These are phyloP conservation scores for Pulchroboletus neoregius DNA, from an alignment of 1,284 basidiomycete genomes.

Conservation along the genomic window DNA sequence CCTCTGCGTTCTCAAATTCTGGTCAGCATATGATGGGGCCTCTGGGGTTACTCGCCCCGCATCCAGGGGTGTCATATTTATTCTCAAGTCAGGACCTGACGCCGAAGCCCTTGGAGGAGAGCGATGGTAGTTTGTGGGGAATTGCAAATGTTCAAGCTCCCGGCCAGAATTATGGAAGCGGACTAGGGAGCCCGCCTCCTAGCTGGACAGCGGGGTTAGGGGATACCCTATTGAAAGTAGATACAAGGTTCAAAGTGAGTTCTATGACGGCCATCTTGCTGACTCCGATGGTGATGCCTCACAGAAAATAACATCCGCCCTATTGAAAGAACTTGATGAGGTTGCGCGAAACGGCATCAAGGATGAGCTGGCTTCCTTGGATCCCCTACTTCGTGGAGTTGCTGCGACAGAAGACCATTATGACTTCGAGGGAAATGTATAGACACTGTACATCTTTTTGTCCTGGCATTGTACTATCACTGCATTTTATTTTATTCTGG, in stretches of 20 bases:
- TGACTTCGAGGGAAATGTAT: constrained; percentile 50
- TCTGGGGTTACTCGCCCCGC: constrained; percentile 64
- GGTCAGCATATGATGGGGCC: constrained; percentile 74
- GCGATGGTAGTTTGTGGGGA: constrained; percentile 59
- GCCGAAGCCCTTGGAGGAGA: constrained; percentile 37
- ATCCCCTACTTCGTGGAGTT: constrained; percentile 66
- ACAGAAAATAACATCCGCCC: constrained; percentile 72
- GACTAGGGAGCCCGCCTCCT: constrained; percentile 48
- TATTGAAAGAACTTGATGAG: constrained; percentile 79
- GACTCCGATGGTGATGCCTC: constrained; percentile 3
- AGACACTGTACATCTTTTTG: constrained; percentile 11
- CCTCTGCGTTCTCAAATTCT: constrained; percentile 59
- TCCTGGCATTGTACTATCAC: constrained; percentile 27
- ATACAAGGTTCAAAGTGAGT: constrained; percentile 75
- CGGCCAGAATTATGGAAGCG: constrained; percentile 27
- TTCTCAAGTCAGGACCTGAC: constrained; percentile 45
- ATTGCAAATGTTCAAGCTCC: constrained; percentile 54
- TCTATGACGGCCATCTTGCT: constrained; percentile 1
- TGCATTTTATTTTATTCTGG: constrained; percentile 15
- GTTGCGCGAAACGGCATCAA: constrained; percentile 76
- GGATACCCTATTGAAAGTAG: constrained; percentile 75
- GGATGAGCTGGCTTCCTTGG: constrained; percentile 75
- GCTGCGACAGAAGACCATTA: constrained; percentile 42
- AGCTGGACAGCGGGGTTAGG: constrained; percentile 59
- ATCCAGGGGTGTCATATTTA: constrained; percentile 77